Evolutionary conservation across 805 yeast species (phyloP), one percentile per base, ranked within the genome.

Genomic region (Scheffersomyces ergatensis): DNA sequence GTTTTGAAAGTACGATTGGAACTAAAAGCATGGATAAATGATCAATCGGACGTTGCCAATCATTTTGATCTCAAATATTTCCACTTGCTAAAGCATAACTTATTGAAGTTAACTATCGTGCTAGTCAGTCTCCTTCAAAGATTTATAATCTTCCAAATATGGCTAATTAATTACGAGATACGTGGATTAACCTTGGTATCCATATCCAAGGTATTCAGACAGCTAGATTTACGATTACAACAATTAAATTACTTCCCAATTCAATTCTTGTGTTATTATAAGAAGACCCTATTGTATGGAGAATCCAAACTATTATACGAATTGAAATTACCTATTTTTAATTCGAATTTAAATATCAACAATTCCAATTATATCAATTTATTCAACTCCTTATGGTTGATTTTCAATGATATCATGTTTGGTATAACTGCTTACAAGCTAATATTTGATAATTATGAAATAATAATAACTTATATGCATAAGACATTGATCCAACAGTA

Each of bases 361-460:
- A 70, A 70, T 45, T 68, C 75, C 32, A 67, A 84, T 55, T 86
- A 85, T 52, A 85, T 86, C 51, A 72, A 83, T 43, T 78, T 92
- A 45, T 89, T 88, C 67, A 95, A 95, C 54, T 83, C 90, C 1
- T 46, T 90, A 1, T 93, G 98, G 98, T 67, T 93, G 14, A 82
- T 89, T 0, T 60, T 82, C 4, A 92, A 93, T 58, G 99, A 93
- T 58, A 57, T 86, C 5, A 70, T 90, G 1, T 58, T 90, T 26
- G 99, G 99, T 0, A 54, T 78, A 7, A 46, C 86, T 0, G 74
- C 83, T 0, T 67, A 79, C 9, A 48, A 76, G 1, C 43, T 83
- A 3, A 51, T 63, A 18, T 76, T 68, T 5, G 66, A 64, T 39
- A 58, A 63, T 43, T 57, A 50, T 0, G 37, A 26, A 9, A 45